Conservation (phyloP, 768 basidiomycete species). For the Pleurotus ostreatus region DNA sequence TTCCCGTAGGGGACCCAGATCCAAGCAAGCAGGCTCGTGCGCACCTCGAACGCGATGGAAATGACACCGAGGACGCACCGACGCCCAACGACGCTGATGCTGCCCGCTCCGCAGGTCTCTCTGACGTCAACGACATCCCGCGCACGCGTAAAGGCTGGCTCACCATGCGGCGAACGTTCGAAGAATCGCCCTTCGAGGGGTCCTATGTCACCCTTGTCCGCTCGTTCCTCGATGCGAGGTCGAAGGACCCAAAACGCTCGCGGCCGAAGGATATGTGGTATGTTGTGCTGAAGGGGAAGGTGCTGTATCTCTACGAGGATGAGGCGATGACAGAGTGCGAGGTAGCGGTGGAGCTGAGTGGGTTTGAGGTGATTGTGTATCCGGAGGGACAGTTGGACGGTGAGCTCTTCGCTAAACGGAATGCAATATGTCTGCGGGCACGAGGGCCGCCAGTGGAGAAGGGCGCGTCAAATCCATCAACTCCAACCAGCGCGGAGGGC, state of each 20-base stretch:
- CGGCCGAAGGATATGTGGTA: constrained; percentile 93
- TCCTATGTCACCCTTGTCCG: constrained; percentile 79
- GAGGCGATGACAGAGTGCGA: constrained; percentile 88
- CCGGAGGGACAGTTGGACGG: constrained; percentile 77
- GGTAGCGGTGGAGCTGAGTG: constrained; percentile 81
- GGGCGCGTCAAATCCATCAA: constrained; percentile 45
- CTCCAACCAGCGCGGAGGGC: constrained; percentile 42
- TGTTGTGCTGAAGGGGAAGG: constrained; percentile 85
- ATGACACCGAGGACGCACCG: constrained; percentile 20
- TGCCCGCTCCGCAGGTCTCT: constrained; percentile 21
- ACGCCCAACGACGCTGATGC: constrained; percentile 21
- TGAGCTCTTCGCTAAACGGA: constrained; percentile 87
- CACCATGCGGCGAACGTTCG: constrained; percentile 75
- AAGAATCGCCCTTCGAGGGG: constrained; percentile 56
- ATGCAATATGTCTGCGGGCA: constrained; percentile 77
- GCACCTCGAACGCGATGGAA: constrained; percentile 11
- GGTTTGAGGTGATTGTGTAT: constrained; percentile 72
- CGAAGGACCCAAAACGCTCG: constrained; percentile 79
- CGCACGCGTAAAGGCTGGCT: constrained; percentile 78
- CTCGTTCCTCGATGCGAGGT: constrained; percentile 76
- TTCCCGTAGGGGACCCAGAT: constrained; percentile 65
- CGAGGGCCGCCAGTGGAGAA: constrained; percentile 31
- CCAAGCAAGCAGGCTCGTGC: constrained; percentile 33
- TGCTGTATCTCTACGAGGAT: constrained; percentile 92
- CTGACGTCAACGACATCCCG: constrained; percentile 52